These are phyloP conservation scores for Yamagishiella unicocca DNA, from an alignment of 139 green algal genomes.

Conservation along the genomic window DNA sequence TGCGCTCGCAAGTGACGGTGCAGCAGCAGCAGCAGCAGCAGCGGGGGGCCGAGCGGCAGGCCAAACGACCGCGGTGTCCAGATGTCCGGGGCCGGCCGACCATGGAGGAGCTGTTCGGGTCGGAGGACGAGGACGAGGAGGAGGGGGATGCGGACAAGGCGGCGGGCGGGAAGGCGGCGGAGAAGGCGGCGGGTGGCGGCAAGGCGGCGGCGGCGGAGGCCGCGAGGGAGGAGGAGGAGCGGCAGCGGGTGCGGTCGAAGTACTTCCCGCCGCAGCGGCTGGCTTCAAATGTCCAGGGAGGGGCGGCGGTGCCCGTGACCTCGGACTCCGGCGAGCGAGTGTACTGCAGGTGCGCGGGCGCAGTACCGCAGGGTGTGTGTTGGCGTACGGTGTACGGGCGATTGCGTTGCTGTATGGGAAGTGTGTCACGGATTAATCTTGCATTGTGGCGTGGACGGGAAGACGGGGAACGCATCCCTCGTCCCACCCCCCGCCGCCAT, in stretches of 20 bases:
- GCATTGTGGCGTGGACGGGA: no score
- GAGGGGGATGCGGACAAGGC: background rate
- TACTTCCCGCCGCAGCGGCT: constrained; percentile 25
- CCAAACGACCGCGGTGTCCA: background rate
- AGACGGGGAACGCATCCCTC: no score
- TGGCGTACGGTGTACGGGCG: no score
- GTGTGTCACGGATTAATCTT: no score
- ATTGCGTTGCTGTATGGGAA: no score
- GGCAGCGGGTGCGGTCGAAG: no score
- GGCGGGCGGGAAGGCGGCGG: background rate
- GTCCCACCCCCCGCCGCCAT: no score
- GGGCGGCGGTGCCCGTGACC: background rate
- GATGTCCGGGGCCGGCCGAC: background rate
- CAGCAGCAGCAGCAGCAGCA: background rate
- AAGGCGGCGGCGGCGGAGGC: background rate
- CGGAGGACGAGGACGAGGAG: background rate
- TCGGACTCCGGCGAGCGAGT: constrained; percentile 37
- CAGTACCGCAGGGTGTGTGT: no score
- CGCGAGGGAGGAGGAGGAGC: constrained; percentile 13
- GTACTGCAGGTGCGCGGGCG: constrained; percentile 51
- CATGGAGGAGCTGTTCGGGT: constrained; percentile 42
- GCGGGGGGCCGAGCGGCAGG: background rate
- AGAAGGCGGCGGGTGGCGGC: background rate
- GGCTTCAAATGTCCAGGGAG: background rate
- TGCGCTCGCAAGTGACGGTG: background rate